phyloP scores from a whole-genome alignment of 108 stramenopile genomes.

The Chaetoceros muelleri region DNA sequence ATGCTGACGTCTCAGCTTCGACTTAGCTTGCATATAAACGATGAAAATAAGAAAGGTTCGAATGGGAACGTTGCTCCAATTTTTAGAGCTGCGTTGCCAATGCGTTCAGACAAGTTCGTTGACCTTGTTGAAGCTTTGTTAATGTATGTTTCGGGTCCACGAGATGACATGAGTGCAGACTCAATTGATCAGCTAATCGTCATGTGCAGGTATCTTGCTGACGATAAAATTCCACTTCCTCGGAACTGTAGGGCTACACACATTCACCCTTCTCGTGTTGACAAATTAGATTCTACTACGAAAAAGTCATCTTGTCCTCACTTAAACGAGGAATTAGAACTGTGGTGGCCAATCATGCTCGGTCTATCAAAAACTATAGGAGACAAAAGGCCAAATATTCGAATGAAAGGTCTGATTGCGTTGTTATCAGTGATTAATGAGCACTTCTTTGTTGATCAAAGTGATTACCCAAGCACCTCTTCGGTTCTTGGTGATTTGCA shows the following conservation, averaged over 20 bases:
- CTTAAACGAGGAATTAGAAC: conserved; percentile 47
- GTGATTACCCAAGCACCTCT: conserved; percentile 1
- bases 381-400: conserved; percentile 55
- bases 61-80: not conserved
- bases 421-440: conserved; percentile 49
- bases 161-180: conserved; percentile 61
- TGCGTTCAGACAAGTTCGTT: conserved; percentile 75
- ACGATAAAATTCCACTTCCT: conserved; percentile 26
- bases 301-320: not conserved
- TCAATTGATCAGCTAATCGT: conserved; percentile 54
- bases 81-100: not conserved
- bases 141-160: conserved; percentile 75
- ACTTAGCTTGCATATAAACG: conserved; percentile 22
- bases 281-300: not conserved
- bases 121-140: conserved; percentile 86
- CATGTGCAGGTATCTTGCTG: conserved; percentile 47
- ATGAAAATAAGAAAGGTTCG: not conserved
- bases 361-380: conserved; percentile 82
- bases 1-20: conserved; percentile 47
- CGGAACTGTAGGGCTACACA: not conserved
- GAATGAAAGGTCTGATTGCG: conserved; percentile 46
- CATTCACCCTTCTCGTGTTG: not conserved
- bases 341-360: conserved; percentile 96
- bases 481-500: conserved; percentile 45
- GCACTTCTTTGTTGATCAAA: conserved; percentile 48